These are phyloP conservation scores for Mucor piriformis DNA, from an alignment of 371 early-diverging fungal species.

Conservation along the genomic window DNA sequence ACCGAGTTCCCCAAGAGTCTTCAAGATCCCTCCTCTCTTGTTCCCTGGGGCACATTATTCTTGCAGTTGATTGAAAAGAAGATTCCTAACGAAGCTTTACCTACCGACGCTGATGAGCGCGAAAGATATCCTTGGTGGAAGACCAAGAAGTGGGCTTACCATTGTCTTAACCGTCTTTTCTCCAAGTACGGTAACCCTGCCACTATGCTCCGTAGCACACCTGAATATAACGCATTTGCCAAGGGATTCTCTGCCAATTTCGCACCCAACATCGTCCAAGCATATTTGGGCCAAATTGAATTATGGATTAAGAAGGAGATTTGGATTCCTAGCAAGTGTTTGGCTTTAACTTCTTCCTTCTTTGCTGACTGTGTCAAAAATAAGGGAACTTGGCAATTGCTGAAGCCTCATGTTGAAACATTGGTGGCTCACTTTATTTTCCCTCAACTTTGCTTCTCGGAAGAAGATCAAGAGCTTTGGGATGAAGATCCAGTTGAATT, in stretches of 20 bases:
- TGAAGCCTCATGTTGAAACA: conserved; percentile 78
- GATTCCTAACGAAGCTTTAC: conserved; percentile 57
- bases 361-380: conserved; percentile 76
- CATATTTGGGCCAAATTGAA: conserved; percentile 81
- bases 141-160: conserved; percentile 93
- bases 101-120: conserved; percentile 67
- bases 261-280: conserved; percentile 83
- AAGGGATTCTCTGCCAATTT: conserved; percentile 80
- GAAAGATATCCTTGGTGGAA: conserved; percentile 88
- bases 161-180: conserved; percentile 83
- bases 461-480: conserved; percentile 86
- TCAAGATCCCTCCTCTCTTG: conserved; percentile 68
- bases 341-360: conserved; percentile 58
- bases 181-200: conserved; percentile 79
- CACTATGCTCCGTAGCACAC: conserved; percentile 52
- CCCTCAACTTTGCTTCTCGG: conserved; percentile 85
- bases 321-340: conserved; percentile 66
- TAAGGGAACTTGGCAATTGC: conserved; percentile 84
- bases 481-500: conserved; percentile 90
- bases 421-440: conserved; percentile 85
- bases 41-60: conserved; percentile 88
- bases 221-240: conserved; percentile 75
- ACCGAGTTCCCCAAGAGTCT: conserved; percentile 68
- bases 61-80: conserved; percentile 74
- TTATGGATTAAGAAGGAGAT: conserved; percentile 63